Percentiles rank a stretch among this genome's conserved stretches.
These are phyloP conservation scores for Closterium sp. DNA, from an alignment of 139 green algal genomes.

Conservation along the genomic window DNA sequence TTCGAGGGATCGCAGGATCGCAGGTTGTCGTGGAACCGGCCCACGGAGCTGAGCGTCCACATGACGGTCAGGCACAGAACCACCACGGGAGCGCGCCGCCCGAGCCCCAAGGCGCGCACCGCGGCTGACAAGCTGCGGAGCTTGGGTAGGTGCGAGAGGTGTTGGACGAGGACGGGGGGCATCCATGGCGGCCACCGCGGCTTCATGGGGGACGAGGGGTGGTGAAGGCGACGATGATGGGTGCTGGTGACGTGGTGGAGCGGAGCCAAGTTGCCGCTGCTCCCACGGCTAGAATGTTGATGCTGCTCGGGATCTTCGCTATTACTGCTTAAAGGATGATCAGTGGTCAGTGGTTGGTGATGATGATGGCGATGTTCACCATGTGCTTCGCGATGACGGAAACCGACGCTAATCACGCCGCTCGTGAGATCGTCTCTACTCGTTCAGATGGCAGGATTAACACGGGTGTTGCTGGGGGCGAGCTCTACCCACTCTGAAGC, in stretches of 20 bases:
- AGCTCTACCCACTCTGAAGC: background rate
- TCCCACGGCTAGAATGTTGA: background rate
- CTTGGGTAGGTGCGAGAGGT: background rate
- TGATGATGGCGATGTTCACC: background rate
- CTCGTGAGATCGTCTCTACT: background rate
- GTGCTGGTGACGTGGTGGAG: background rate
- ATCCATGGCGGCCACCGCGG: background rate
- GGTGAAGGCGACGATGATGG: background rate
- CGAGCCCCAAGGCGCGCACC: background rate
- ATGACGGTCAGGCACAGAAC: background rate
- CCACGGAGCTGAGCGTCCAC: background rate
- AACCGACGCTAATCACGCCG: background rate
- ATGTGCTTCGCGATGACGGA: background rate
- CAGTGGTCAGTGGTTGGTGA: background rate
- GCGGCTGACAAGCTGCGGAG: background rate
- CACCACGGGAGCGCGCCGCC: background rate
- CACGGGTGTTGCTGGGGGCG: background rate
- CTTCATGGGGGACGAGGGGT: background rate
- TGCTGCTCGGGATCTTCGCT: background rate
- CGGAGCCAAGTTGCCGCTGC: background rate
- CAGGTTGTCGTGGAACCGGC: background rate
- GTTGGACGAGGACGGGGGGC: background rate
- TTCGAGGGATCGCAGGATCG: background rate
- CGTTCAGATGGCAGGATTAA: background rate
- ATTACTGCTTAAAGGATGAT: background rate